Evolutionary conservation across 2,329 filamentous ascomycete species (phyloP).

Genomic region (Talaromyces amestolkiae): DNA sequence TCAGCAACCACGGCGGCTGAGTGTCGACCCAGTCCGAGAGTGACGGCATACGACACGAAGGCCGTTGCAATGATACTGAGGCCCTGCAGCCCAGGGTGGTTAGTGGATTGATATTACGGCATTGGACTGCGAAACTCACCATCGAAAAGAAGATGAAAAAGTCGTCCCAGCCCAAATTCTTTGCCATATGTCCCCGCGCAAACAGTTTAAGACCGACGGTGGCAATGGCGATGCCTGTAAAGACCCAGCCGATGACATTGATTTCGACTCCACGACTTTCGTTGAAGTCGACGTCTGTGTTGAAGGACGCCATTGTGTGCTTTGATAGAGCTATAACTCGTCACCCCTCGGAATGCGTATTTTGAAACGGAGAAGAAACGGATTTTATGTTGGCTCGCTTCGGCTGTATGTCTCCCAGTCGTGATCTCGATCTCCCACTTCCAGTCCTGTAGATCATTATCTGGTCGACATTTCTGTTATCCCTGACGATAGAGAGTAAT

Average conservation of each 20-base stretch:
- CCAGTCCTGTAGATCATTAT: neutral
- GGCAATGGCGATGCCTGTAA: constrained; percentile 25
- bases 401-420: neutral
- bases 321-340: too few relatives aligned
- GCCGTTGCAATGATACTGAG: constrained; percentile 29
- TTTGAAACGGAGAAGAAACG: neutral
- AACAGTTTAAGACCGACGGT: constrained; percentile 27
- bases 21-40: constrained; percentile 28
- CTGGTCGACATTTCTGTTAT: neutral
- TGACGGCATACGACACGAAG: constrained; percentile 27
- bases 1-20: constrained; percentile 28
- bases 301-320: constrained; percentile 12
- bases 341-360: neutral
- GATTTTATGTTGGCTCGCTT: neutral
- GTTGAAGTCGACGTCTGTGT: constrained; percentile 24
- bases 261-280: constrained; percentile 24
- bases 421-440: neutral
- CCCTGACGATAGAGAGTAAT: neutral
- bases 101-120: neutral
- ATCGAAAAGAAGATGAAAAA: constrained; percentile 31
- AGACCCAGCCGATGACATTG: constrained; percentile 27
- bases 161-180: constrained; percentile 29
- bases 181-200: constrained; percentile 21
- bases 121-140: constrained; percentile 18
- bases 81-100: constrained; percentile 20